Percentiles rank a stretch among this genome's conserved stretches.
These are phyloP conservation scores for Tetrapyrgos nigripes DNA, from an alignment of 1,284 basidiomycete species.

Conservation along the genomic window DNA sequence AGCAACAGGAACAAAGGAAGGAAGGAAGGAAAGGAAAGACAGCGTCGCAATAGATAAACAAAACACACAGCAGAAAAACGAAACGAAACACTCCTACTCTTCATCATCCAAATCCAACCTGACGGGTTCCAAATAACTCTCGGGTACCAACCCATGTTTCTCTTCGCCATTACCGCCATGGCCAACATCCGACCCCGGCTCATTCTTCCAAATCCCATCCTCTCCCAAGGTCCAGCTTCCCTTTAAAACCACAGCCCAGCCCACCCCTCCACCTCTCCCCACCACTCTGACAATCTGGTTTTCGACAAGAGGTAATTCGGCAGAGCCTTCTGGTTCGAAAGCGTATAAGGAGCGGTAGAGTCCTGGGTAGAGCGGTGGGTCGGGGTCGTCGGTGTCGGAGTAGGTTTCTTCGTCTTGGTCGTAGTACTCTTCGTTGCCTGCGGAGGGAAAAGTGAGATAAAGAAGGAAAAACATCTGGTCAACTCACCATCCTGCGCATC, in stretches of 20 bases:
- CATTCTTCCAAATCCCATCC: conserved; percentile 11
- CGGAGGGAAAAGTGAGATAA: too few relatives aligned
- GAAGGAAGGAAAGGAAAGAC: too few relatives aligned
- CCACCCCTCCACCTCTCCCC: conserved; percentile 74
- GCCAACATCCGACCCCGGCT: conserved; percentile 36
- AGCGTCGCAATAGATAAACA: too few relatives aligned
- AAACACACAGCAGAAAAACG: background rate
- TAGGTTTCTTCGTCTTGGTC: conserved; percentile 39
- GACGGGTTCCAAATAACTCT: conserved; percentile 67
- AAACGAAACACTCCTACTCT: conserved; percentile 23
- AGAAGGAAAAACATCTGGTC: too few relatives aligned
- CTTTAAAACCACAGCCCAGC: conserved; percentile 72
- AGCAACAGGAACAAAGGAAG: too few relatives aligned
- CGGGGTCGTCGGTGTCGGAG: conserved; percentile 37
- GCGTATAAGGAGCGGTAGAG: conserved; percentile 74
- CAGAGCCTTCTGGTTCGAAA: conserved; percentile 74
- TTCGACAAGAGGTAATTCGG: conserved; percentile 78
- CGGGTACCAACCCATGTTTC: conserved; percentile 69
- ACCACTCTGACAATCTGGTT: conserved; percentile 73
- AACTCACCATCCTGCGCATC: too few relatives aligned
- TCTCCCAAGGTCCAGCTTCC: conserved; percentile 28
- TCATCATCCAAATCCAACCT: conserved; percentile 43
- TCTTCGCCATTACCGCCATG: conserved; percentile 19
- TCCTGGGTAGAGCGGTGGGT: conserved; percentile 58
- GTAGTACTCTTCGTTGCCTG: conserved; percentile 26